These are phyloP conservation scores for Croton setiger DNA, from an alignment of 441 rosid genomes.

Conservation along the genomic window DNA sequence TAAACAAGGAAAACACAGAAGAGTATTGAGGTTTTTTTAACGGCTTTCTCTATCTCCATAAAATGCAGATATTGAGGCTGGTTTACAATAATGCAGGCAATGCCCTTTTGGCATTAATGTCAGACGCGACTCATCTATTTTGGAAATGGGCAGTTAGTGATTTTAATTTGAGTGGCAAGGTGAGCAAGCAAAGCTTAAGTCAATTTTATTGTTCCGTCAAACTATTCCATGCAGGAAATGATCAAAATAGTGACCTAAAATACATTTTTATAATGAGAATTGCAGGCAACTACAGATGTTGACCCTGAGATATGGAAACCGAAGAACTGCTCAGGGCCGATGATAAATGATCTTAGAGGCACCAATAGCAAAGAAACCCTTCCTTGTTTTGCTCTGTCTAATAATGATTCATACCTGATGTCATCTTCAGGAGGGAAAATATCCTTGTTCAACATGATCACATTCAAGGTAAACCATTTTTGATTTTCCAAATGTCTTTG, in stretches of 20 bases:
- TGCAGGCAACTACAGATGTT: slow-evolving; percentile 48
- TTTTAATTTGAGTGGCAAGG: slow-evolving; percentile 37
- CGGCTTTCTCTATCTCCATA: slow-evolving; percentile 4
- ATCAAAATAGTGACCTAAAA: not conserved
- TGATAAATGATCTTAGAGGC: slow-evolving; percentile 47
- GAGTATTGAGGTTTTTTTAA: not conserved
- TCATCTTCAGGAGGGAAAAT: slow-evolving; percentile 62
- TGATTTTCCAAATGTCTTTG: not conserved
- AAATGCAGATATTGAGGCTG: slow-evolving; percentile 43
- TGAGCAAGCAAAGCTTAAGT: slow-evolving; percentile 7
- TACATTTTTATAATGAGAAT: not conserved
- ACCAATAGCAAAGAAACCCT: slow-evolving; percentile 39
- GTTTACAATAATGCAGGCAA: slow-evolving; percentile 45
- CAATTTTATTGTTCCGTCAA: not conserved
- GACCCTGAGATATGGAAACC: slow-evolving; percentile 47
- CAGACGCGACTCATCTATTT: slow-evolving; percentile 37
- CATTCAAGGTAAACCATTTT: slow-evolving; percentile 43
- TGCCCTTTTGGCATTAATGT: slow-evolving; percentile 46
- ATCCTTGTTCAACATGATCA: slow-evolving; percentile 58
- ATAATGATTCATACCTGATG: slow-evolving; percentile 55
- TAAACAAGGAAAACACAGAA: not conserved
- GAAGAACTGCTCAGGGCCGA: slow-evolving; percentile 23
- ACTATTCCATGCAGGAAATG: not conserved
- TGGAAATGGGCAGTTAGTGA: slow-evolving; percentile 44
- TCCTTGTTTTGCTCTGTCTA: slow-evolving; percentile 57